Evolutionary conservation across 805 yeast genomes (phyloP).

Genomic region (Debaryomyces maramus): DNA sequence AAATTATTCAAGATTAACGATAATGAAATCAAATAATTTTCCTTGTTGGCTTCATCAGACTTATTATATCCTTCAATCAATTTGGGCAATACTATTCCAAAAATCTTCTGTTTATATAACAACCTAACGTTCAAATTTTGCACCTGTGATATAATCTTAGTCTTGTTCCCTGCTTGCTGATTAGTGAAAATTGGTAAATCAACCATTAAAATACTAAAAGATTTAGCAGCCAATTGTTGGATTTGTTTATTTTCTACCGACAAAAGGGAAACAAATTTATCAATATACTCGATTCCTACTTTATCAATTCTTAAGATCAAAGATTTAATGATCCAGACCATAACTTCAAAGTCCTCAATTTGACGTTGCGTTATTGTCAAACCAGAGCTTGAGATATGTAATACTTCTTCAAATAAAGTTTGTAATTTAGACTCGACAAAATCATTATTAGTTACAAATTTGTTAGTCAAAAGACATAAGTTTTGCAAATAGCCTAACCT

Average conservation of each 20-base stretch:
- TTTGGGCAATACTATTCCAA: conserved; percentile 57
- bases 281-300: conserved; percentile 24
- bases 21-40: conserved; percentile 62
- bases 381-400: background rate
- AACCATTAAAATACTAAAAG: conserved; percentile 64
- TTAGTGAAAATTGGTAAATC: conserved; percentile 63
- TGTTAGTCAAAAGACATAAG: conserved; percentile 55
- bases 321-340: conserved; percentile 74
- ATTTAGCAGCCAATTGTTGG: conserved; percentile 39
- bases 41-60: conserved; percentile 28
- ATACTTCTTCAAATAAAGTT: background rate
- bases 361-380: background rate
- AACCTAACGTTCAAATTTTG: conserved; percentile 59
- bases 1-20: conserved; percentile 67
- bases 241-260: conserved; percentile 29
- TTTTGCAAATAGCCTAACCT: conserved; percentile 59
- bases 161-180: conserved; percentile 23
- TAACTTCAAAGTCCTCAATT: conserved; percentile 47
- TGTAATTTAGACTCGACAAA: background rate
- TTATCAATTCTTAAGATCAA: conserved; percentile 57
- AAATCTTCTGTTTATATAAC: conserved; percentile 80
- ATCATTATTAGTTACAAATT: conserved; percentile 18
- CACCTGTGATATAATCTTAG: conserved; percentile 42
- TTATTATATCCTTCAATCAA: conserved; percentile 51
- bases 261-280: conserved; percentile 23